A percentile compares a stretch with the other conserved stretches of the same genome.
Conservation (phyloP, 768 basidiomycete genomes). For the Naganishia onofrii region DNA sequence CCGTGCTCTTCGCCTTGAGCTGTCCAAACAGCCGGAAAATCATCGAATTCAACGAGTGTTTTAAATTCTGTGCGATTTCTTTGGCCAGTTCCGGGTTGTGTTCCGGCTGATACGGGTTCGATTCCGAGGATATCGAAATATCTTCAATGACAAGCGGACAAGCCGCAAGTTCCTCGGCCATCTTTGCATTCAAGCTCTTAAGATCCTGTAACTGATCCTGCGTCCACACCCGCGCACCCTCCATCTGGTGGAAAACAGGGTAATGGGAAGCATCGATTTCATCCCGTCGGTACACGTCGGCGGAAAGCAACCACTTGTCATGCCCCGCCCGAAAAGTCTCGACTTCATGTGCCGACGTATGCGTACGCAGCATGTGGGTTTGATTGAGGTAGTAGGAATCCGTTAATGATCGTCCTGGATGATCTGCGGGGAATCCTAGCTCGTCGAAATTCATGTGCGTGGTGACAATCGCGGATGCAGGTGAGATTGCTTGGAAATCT, state of each 20-base stretch:
- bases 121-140: slow-evolving; percentile 65
- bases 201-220: slow-evolving; percentile 57
- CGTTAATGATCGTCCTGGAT: slow-evolving; percentile 82
- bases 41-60: slow-evolving; percentile 81
- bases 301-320: slow-evolving; percentile 82
- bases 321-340: slow-evolving; percentile 74
- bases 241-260: slow-evolving; percentile 98
- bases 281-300: slow-evolving; percentile 96
- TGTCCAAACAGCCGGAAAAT: slow-evolving; percentile 76
- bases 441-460: slow-evolving; percentile 91
- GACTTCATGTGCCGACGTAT: slow-evolving; percentile 97
- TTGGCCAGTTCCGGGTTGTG: slow-evolving; percentile 74
- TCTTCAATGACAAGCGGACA: slow-evolving; percentile 86
- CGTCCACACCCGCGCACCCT: slow-evolving; percentile 79
- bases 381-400: slow-evolving; percentile 96
- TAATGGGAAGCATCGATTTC: slow-evolving; percentile 97
- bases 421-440: slow-evolving; percentile 86
- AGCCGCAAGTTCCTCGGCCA: slow-evolving; percentile 62
- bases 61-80: slow-evolving; percentile 77
- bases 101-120: slow-evolving; percentile 75
- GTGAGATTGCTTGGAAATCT: slow-evolving; percentile 65
- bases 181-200: slow-evolving; percentile 66
- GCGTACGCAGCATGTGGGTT: slow-evolving; percentile 87
- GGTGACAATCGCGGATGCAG: slow-evolving; percentile 83
- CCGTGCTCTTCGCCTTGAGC: slow-evolving; percentile 54